Conservation (phyloP, 2,329 filamentous ascomycete genomes). For the Monilinia vaccinii-corymbosi region DNA sequence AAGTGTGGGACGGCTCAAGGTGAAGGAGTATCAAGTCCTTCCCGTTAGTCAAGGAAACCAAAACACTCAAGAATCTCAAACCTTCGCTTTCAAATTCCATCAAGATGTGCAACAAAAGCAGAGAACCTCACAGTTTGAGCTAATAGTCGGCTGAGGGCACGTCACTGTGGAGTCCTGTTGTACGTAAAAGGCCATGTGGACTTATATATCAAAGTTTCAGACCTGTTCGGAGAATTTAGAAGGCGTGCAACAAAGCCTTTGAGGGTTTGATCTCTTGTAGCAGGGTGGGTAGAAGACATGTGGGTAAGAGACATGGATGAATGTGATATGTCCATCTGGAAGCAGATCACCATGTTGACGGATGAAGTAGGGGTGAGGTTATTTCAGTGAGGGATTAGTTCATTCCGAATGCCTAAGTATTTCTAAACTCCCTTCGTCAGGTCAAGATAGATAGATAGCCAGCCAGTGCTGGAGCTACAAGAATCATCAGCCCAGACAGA, state of each 20-base stretch:
- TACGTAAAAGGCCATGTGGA: not conserved
- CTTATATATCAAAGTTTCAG: not conserved
- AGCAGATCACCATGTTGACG: not conserved
- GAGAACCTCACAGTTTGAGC: not conserved
- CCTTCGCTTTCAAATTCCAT: not conserved
- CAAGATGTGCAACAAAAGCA: not conserved
- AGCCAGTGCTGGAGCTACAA: not conserved
- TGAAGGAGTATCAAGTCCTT: not conserved
- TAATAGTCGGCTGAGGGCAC: not conserved
- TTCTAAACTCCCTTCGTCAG: not conserved
- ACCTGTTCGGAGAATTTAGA: not conserved
- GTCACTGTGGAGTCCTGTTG: not conserved
- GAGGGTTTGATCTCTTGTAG: not conserved
- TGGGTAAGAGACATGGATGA: not conserved
- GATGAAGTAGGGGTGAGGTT: not conserved
- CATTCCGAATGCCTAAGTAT: not conserved
- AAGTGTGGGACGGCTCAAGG: not conserved
- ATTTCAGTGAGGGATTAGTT: not conserved
- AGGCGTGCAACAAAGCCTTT: not conserved
- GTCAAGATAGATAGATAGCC: not conserved
- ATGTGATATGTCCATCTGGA: too few relatives aligned
- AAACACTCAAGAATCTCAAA: too few relatives aligned
- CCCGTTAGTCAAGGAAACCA: not conserved
- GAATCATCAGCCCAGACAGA: not conserved
- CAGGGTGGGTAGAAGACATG: not conserved